Evolutionary conservation across 176 grass and related monocot genomes (phyloP).

Genomic region (Triticum urartu): DNA sequence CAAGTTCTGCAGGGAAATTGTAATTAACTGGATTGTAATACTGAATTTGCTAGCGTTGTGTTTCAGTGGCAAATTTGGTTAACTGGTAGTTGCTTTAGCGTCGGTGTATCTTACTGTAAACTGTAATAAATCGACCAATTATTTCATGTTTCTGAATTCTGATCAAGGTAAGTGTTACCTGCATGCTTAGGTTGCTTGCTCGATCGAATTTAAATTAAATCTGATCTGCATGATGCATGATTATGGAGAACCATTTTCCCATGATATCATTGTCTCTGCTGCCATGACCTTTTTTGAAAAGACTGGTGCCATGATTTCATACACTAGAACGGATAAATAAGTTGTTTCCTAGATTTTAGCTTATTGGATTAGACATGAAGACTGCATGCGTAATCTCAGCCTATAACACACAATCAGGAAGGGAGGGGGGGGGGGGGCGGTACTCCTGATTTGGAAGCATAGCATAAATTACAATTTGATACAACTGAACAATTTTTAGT

Average conservation of each 20-base stretch:
- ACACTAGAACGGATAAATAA: not conserved
- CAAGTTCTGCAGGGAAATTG: not conserved
- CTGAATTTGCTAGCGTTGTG: not conserved
- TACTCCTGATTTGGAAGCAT: not conserved
- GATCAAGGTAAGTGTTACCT: not conserved
- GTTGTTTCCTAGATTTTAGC: not conserved
- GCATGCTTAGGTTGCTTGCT: not conserved
- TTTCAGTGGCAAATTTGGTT: not conserved
- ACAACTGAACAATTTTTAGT: not conserved
- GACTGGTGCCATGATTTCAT: not conserved
- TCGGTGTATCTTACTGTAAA: not conserved
- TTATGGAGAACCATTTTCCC: not conserved
- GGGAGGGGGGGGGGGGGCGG: too few species aligned
- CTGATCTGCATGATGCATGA: not conserved
- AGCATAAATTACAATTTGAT: not conserved
- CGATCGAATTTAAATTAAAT: not conserved
- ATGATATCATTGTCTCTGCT: not conserved
- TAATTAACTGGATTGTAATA: not conserved
- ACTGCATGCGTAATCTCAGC: not conserved
- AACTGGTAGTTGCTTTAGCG: not conserved
- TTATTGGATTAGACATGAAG: not conserved
- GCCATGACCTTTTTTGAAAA: too few species aligned
- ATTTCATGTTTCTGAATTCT: not conserved
- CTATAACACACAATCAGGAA: not conserved
- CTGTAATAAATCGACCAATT: not conserved